Conservation (phyloP, 2,329 filamentous ascomycete genomes). For the Colletotrichum noveboracense region DNA sequence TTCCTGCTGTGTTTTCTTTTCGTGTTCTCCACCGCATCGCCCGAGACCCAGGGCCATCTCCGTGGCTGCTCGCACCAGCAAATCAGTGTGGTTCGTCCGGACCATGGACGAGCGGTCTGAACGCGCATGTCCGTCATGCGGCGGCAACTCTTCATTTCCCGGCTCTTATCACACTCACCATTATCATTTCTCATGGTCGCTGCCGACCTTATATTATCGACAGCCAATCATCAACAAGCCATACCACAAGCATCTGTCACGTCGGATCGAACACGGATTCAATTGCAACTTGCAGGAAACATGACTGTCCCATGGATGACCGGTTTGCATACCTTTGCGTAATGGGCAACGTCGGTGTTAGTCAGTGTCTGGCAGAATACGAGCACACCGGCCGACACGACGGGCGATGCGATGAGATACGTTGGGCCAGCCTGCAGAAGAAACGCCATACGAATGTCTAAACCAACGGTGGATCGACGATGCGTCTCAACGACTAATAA, state of each 20-base stretch:
- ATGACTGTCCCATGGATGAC: background rate
- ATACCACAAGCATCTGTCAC: background rate
- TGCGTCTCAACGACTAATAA: background rate
- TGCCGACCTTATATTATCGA: background rate
- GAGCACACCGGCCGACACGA: background rate
- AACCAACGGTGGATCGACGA: background rate
- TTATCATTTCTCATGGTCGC: background rate
- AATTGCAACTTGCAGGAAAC: background rate
- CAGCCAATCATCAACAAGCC: background rate
- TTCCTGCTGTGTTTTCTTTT: background rate
- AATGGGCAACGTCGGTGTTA: background rate
- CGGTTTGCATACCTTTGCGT: background rate
- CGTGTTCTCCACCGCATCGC: background rate
- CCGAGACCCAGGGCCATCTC: background rate
- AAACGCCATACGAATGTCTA: background rate
- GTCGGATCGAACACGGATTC: background rate
- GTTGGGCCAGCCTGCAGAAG: background rate
- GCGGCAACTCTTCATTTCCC: constrained; percentile 8
- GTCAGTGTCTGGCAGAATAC: background rate
- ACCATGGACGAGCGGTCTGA: background rate
- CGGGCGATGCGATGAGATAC: background rate
- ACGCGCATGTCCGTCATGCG: background rate
- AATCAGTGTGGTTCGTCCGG: constrained; percentile 3
- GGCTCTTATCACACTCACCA: background rate
- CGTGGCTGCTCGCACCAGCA: background rate